Evolutionary conservation across 148 eudicot genomes (phyloP).

Genomic region (Vaccinium darrowii): DNA sequence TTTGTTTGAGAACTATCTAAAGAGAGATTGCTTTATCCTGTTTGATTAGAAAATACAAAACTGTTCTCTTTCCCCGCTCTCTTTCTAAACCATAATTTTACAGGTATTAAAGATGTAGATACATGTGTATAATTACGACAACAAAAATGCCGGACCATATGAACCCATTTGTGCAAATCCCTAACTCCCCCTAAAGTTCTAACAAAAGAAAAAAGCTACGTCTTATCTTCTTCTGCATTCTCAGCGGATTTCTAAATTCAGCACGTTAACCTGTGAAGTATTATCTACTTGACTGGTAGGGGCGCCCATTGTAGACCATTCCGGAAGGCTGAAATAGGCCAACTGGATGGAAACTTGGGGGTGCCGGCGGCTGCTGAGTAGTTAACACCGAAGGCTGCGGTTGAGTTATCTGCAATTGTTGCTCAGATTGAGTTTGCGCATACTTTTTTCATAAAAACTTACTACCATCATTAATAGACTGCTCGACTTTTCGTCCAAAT

Average conservation of each 20-base stretch:
- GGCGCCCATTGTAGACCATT: conserved; percentile 65
- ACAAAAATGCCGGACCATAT: neutral
- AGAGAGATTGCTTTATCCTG: neutral
- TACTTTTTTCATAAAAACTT: neutral
- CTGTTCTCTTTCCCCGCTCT: neutral
- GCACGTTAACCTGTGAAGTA: neutral
- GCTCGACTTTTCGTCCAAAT: neutral
- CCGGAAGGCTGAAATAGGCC: conserved; percentile 63
- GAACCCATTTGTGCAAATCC: neutral
- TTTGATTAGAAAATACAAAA: conserved; percentile 15
- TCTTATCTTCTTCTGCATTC: neutral
- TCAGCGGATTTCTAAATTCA: neutral
- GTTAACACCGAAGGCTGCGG: conserved; percentile 25
- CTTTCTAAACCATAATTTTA: conserved; percentile 1
- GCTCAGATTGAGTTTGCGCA: conserved; percentile 33
- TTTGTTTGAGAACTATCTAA: neutral
- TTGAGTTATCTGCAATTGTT: conserved; percentile 47
- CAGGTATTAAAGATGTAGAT: conserved; percentile 7
- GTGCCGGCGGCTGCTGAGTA: conserved; percentile 42
- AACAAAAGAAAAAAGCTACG: neutral
- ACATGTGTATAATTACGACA: neutral
- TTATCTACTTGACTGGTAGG: conserved; percentile 53
- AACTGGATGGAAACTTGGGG: conserved; percentile 70
- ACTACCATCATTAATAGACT: neutral
- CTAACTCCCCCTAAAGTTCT: neutral